Conservation (phyloP, 2,329 filamentous ascomycete genomes). For the Raffaelea arxii region DNA sequence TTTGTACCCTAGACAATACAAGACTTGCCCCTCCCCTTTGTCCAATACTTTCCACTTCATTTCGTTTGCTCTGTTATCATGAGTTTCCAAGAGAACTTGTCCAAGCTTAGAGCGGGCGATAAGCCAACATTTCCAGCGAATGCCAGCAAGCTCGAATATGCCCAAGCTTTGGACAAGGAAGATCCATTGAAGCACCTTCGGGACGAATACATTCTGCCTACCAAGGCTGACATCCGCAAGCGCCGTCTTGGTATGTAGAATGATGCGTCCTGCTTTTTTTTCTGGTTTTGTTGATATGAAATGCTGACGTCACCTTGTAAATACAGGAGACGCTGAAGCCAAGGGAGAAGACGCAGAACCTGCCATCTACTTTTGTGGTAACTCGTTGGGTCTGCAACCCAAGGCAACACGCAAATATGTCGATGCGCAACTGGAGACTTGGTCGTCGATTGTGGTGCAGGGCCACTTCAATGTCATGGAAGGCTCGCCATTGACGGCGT, state of each 20-base stretch:
- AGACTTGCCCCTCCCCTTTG: too few relatives aligned
- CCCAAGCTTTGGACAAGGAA: conserved; percentile 44
- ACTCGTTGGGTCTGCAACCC: conserved; percentile 80
- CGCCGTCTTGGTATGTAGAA: conserved; percentile 36
- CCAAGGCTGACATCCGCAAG: conserved; percentile 42
- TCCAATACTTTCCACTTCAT: too few relatives aligned
- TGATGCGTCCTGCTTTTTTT: conserved; percentile 42
- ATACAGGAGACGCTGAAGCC: neutral
- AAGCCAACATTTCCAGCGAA: conserved; percentile 35
- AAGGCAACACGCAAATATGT: conserved; percentile 56
- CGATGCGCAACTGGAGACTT: conserved; percentile 66
- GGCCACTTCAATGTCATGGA: conserved; percentile 68
- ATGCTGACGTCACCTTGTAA: neutral
- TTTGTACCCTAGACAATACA: too few relatives aligned
- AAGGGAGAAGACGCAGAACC: conserved; percentile 24
- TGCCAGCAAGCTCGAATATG: conserved; percentile 37
- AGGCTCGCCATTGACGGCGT: conserved; percentile 58
- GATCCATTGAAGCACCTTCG: conserved; percentile 54
- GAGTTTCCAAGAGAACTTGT: conserved; percentile 28
- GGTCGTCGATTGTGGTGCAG: conserved; percentile 75
- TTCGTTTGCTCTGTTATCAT: conserved; percentile 16
- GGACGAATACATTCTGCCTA: conserved; percentile 67
- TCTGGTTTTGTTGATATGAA: neutral
- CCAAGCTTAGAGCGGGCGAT: conserved; percentile 30
- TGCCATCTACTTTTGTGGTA: conserved; percentile 77